Evolutionary conservation across 108 stramenopile genomes (phyloP).

Genomic region (Fistulifera solaris): DNA sequence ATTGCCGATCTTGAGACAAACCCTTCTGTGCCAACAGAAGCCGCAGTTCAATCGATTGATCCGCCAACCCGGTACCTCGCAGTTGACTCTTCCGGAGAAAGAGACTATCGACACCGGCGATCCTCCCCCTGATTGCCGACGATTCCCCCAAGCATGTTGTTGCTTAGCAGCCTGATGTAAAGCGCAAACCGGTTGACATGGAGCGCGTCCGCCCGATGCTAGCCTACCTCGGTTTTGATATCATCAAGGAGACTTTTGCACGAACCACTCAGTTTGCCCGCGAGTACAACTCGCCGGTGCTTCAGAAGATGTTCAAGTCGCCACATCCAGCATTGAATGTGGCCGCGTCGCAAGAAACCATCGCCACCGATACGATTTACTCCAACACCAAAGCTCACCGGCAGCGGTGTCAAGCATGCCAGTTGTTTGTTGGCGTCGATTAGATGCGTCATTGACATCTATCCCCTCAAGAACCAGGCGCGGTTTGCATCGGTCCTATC

Average conservation of each 20-base stretch:
- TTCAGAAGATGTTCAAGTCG: background rate
- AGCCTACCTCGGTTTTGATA: background rate
- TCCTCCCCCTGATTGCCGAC: too few relatives aligned
- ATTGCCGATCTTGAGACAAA: too few relatives aligned
- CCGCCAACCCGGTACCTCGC: too few relatives aligned
- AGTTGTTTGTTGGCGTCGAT: background rate
- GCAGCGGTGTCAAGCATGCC: background rate
- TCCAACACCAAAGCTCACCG: conserved; percentile 4
- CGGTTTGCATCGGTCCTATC: too few relatives aligned
- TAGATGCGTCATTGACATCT: background rate
- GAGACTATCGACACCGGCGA: too few relatives aligned
- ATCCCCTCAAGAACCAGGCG: background rate
- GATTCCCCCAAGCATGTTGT: too few relatives aligned
- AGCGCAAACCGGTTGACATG: background rate
- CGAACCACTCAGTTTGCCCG: conserved; percentile 19
- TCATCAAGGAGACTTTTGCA: conserved; percentile 15
- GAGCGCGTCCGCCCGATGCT: background rate
- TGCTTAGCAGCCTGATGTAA: background rate
- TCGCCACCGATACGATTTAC: conserved; percentile 20
- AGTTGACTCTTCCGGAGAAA: too few relatives aligned
- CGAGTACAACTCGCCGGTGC: background rate
- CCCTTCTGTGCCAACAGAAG: too few relatives aligned
- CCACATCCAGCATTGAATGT: conserved; percentile 14
- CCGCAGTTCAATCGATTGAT: background rate
- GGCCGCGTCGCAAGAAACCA: conserved; percentile 4